Evolutionary conservation across 148 eudicot species (phyloP).

Genomic region (Limonium bicolor): DNA sequence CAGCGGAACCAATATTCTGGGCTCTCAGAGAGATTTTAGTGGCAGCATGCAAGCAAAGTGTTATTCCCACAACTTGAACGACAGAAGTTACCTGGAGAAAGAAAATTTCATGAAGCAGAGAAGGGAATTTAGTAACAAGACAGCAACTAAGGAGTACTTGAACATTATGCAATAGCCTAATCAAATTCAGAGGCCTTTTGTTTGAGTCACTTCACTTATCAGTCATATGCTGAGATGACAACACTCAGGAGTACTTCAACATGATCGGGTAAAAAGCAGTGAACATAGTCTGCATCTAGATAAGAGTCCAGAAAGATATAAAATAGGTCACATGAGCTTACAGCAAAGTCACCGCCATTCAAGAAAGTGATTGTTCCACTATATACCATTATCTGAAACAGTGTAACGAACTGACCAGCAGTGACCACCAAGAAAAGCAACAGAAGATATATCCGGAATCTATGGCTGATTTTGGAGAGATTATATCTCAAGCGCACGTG

Average conservation of each 20-base stretch:
- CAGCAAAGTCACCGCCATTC: conserved; percentile 81
- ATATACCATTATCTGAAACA: conserved; percentile 50
- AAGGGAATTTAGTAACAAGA: too few relatives aligned
- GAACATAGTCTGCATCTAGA: too few relatives aligned
- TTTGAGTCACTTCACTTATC: too few relatives aligned
- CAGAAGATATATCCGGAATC: conserved; percentile 70
- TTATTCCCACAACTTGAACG: conserved; percentile 44
- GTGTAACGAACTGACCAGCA: conserved; percentile 50
- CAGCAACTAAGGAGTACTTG: neutral
- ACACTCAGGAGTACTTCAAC: too few relatives aligned
- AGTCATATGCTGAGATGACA: too few relatives aligned
- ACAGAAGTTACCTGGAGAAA: conserved; percentile 60
- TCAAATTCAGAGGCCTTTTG: too few relatives aligned
- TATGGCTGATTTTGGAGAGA: conserved; percentile 83
- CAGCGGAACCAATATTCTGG: conserved; percentile 48
- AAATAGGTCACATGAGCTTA: conserved; percentile 22
- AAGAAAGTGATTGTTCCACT: conserved; percentile 38
- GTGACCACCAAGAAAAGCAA: conserved; percentile 54
- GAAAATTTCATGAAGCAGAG: too few relatives aligned
- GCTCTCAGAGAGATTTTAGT: conserved; percentile 72
- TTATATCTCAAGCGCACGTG: conserved; percentile 49
- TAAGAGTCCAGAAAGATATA: neutral
- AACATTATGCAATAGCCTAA: too few relatives aligned
- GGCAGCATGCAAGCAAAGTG: conserved; percentile 51
- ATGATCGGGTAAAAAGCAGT: too few relatives aligned